These are phyloP conservation scores for Circinella umbellata DNA, from an alignment of 371 early-diverging fungal species.

Conservation along the genomic window DNA sequence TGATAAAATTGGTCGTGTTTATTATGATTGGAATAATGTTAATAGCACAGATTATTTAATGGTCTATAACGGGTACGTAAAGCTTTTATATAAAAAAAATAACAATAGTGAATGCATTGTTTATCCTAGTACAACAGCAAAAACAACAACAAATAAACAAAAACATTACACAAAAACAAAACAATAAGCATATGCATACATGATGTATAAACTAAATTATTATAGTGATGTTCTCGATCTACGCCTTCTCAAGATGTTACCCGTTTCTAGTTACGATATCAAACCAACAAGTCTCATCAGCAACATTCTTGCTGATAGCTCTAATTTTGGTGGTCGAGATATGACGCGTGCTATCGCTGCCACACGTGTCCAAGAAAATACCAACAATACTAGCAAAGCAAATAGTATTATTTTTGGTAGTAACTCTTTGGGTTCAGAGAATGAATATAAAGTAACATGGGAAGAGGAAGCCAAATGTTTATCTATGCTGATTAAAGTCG, in stretches of 20 bases:
- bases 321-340: constrained; percentile 40
- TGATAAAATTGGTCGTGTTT: constrained; percentile 59
- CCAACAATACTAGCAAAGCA: not conserved
- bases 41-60: constrained; percentile 42
- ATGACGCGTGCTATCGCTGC: constrained; percentile 40
- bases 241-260: constrained; percentile 35
- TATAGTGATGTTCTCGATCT: constrained; percentile 48
- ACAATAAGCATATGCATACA: constrained; percentile 13
- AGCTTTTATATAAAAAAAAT: not conserved
- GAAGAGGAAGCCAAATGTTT: constrained; percentile 63
- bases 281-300: constrained; percentile 34
- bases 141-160: constrained; percentile 2
- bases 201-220: constrained; percentile 10
- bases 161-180: not conserved
- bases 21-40: constrained; percentile 75
- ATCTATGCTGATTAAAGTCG: constrained; percentile 72
- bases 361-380: constrained; percentile 11
- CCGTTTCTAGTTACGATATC: constrained; percentile 27
- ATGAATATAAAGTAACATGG: constrained; percentile 22
- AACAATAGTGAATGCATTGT: not conserved
- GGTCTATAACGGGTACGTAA: constrained; percentile 77
- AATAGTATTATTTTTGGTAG: no score
- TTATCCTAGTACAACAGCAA: not conserved
- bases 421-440: no score
- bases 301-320: constrained; percentile 22